These are phyloP conservation scores for Luffa aegyptiaca DNA, from an alignment of 306 rosid species.

Conservation along the genomic window DNA sequence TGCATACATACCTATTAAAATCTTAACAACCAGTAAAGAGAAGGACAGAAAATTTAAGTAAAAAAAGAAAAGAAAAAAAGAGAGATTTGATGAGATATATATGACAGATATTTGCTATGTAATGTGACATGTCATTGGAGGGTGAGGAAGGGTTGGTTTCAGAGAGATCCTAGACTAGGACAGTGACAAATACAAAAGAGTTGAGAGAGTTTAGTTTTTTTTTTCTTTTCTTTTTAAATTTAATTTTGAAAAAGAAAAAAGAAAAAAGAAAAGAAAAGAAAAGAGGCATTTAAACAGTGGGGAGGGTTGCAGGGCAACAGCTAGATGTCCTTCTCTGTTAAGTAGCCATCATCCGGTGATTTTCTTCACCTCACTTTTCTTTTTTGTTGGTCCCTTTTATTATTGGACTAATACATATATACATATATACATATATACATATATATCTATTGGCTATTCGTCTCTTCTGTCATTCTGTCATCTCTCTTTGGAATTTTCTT, in stretches of 20 bases:
- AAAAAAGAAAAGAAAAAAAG: neutral
- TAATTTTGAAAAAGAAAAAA: neutral
- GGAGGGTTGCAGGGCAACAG: constrained; percentile 16
- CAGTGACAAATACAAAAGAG: constrained; percentile 1
- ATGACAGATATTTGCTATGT: neutral
- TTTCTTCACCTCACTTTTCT: constrained; percentile 23
- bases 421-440: too few species aligned
- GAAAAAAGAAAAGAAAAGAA: neutral
- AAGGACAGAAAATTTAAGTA: too few species aligned
- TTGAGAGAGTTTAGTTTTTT: neutral
- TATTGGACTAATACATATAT: neutral
- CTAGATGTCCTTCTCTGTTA: constrained; percentile 29
- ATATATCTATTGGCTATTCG: neutral
- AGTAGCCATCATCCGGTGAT: constrained; percentile 35
- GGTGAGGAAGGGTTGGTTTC: neutral
- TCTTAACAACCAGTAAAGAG: too few species aligned
- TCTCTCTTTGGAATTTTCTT: neutral
- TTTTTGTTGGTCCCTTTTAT: neutral
- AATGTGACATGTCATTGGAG: constrained; percentile 8
- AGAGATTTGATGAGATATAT: neutral
- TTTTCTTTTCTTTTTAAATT: neutral
- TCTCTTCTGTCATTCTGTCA: neutral
- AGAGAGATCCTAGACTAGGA: neutral
- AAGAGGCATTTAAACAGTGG: neutral
- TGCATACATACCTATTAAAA: too few species aligned